These are phyloP conservation scores for Neckera pumila DNA, from an alignment of 225 moss, liverwort and hornwort species.

Conservation along the genomic window DNA sequence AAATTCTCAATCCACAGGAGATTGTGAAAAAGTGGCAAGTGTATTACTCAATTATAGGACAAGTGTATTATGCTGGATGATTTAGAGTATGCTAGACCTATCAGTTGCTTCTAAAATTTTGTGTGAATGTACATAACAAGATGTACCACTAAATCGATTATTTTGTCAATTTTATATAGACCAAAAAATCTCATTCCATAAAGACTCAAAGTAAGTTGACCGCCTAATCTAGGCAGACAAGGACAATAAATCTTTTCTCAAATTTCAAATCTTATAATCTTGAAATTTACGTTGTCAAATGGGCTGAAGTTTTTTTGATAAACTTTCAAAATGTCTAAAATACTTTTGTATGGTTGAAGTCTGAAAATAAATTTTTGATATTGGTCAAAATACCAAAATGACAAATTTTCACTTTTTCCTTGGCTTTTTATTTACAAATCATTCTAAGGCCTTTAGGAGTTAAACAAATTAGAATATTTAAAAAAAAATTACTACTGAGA, in stretches of 20 bases:
- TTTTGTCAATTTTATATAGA: too few relatives aligned
- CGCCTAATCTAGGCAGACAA: fast-evolving
- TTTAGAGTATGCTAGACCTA: too few relatives aligned
- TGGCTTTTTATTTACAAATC: neutral
- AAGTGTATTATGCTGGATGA: too few relatives aligned
- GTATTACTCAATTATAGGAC: too few relatives aligned
- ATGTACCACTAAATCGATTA: too few relatives aligned
- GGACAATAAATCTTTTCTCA: too few relatives aligned
- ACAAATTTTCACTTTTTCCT: neutral
- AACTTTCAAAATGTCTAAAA: neutral
- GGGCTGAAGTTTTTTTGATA: neutral
- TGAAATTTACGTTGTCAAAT: fast-evolving
- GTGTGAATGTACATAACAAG: too few relatives aligned
- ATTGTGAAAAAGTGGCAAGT: neutral
- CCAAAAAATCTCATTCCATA: too few relatives aligned
- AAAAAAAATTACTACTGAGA: neutral
- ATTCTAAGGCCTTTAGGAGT: fast-evolving
- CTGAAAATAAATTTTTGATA: neutral
- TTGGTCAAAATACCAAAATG: neutral
- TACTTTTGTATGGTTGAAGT: neutral
- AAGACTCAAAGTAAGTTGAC: neutral
- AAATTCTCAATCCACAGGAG: neutral
- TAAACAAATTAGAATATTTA: neutral
- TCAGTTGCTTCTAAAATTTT: too few relatives aligned
- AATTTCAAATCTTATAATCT: too few relatives aligned